These are phyloP conservation scores for Aspergillus sp. DNA, from an alignment of 2,329 filamentous ascomycete genomes.

Conservation along the genomic window DNA sequence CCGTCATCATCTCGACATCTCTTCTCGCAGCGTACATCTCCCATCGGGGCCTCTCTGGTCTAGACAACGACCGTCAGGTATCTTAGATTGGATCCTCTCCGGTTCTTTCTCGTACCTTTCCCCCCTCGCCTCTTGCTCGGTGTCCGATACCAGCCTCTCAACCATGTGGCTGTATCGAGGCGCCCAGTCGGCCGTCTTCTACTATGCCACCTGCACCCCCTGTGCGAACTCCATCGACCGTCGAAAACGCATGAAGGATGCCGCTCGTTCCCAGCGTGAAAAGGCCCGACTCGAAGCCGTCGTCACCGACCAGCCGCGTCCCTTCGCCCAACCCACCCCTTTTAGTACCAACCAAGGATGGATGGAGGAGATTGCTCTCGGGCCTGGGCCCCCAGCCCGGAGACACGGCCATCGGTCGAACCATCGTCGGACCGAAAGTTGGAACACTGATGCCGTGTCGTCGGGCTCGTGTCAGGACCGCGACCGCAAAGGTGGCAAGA, in stretches of 20 bases:
- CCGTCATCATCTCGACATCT: constrained; percentile 24
- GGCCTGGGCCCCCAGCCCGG: constrained; percentile 69
- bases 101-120: constrained; percentile 1
- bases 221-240: constrained; percentile 71
- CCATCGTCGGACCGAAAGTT: constrained; percentile 54
- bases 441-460: constrained; percentile 56
- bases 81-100: background rate
- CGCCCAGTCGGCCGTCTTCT: constrained; percentile 51
- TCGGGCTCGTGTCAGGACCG: constrained; percentile 29
- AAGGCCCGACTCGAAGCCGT: constrained; percentile 61
- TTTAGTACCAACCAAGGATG: constrained; percentile 88
- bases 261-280: constrained; percentile 65
- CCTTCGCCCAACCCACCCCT: constrained; percentile 73
- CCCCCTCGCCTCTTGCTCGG: background rate
- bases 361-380: constrained; percentile 80
- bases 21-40: background rate
- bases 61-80: constrained; percentile 15
- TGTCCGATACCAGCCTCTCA: background rate
- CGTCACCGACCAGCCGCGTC: constrained; percentile 64
- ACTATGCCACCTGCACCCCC: constrained; percentile 49
- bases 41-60: constrained; percentile 18
- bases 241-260: constrained; percentile 68
- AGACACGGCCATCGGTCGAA: constrained; percentile 52
- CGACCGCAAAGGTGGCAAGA: constrained; percentile 28
- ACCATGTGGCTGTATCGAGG: constrained; percentile 51